Evolutionary conservation across 2,329 filamentous ascomycete genomes (phyloP), one percentile per base, ranked within the genome.

Genomic region (Pseudocercospora pini-densiflorae): DNA sequence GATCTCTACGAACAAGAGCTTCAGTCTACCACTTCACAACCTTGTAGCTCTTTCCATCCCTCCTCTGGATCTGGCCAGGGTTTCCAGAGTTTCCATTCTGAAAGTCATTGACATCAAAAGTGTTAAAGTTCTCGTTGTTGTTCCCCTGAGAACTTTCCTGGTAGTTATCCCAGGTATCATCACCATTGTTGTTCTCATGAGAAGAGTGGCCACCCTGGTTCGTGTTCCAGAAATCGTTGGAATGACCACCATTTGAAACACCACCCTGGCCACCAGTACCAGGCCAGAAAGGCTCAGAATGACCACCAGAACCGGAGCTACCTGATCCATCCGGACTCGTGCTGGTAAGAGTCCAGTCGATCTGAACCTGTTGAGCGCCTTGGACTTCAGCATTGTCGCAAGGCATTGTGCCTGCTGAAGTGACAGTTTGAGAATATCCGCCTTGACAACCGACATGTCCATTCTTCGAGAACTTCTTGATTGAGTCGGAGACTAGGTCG

Each of bases 311-410:
- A 29, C 49, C 49, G 14, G 45, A 49, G 19, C 24, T 27, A 27
- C 51, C 51, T 23, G 27, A 36, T 1, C n/a, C 31, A 40, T 29
- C 51, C 27, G 40, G 40, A 43, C 51, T 16, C 23, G 51, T 16
- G 24, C 19, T 33, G 8, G 59, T 59, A 10, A 68, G 24, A 59
- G 62, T 59, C 65, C 65, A 68, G 21, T 65, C 59, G 19, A 68
- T 63, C 7, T 24, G n/a, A 27, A 68, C 62, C 27, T 68, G 62
- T 23, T 61, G 4, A 19, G 43, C 62, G 16, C 33, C n/a, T 5
- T 14, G 1, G 10, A 55, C 31, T 6, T 47, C 36, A 6, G 54
- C 58, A 43, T 40, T 63, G 23, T 68, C 66, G 40, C 66, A 68
- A 21, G 53, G 53, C 66, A 68, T 65, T n/a, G 45, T 60, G 23